Base-by-base conservation (phyloP, 1,284 basidiomycete species). In the Ganoderma boninense region DNA sequence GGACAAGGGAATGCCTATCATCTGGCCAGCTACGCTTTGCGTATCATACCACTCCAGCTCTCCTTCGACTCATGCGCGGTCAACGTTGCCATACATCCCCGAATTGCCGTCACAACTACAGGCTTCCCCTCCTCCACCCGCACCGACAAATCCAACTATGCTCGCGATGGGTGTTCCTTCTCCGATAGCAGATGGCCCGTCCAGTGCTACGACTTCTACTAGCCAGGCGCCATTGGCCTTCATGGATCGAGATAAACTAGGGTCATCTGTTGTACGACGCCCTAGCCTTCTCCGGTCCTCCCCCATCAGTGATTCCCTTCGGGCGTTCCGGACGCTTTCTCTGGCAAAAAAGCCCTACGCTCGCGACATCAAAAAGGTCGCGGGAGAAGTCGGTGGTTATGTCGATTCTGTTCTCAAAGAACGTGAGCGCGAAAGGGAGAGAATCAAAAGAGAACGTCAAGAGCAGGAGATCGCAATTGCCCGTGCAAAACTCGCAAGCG, bases 321-420 rank as follows among this genome's bases (percentile, higher is more conserved):
- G 77, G 13, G 77, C 80, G 2, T 79, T 82, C 62, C 77, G 84
- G 0, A 76, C 85, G 0, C 81, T 78, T 56, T 77, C 78, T 23
- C 74, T 74, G 40, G 66, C 71, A 0, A 68, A 68, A 46, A 75
- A 68, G 63, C 72, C 75, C n/a, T 74, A 74, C 57, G 65, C 73
- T 49, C 74, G 81, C 57, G 83, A 85, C 61, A 76, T 89, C 7
- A 80, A 82, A 18, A 80, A 78, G 2, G 84, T 89, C 6, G 90
- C 90, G 0, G 75, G 79, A 2, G 89, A 92, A 76, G 87, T 92
- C 16, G 87, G 88, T 32, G 83, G 82, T 1, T 94, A 91, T 75
- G 90, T 94, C 2, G 92, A 94, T 70, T 87, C 87, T 6, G 87
- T 94, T 2, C 89, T 89, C 1, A 87, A 87, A 70, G 92, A 94